Base-by-base conservation (phyloP, 768 basidiomycete species). In the Rhodotorula graminis region DNA sequence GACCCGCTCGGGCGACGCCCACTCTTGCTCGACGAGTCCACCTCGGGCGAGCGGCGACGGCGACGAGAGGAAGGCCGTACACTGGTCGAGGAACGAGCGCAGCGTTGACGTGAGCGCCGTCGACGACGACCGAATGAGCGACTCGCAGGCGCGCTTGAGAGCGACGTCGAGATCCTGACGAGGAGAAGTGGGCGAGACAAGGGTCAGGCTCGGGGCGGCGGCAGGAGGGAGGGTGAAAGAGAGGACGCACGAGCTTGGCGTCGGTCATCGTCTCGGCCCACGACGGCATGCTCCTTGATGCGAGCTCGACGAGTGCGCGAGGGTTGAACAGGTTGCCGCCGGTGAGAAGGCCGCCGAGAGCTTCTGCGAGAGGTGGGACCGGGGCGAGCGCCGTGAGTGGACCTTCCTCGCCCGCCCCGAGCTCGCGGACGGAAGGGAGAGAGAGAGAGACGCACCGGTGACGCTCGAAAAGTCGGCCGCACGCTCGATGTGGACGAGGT, bases 81-180 rank as follows among this genome's bases (percentile, higher is more conserved):
- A 84, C 56, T 84, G 67, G 55, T 87, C 85, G 2, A 87, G 82
- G 87, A 91, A 94, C 29, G 82, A 78, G 46, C 84, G 86, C 27
- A 93, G 80, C 0, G 89, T 85, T 8, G 83, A 82, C 55, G 87
- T 87, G 37, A 90, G 84, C 0, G 83, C 80, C 52, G 84, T 82
- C 15, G 88, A 84, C 72, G 88, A 88, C 23, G 85, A 81, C 7
- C 84, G 81, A 69, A 98, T 95, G 50, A 92, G 85, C 53, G 88
- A 87, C 82, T 95, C 92, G 82, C 94, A 98, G 0, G 88, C 89
- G 27, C 84, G 84, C 78, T 92, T 91, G 42, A 97, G 86, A 44
- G 89, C 90, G 61, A 88, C 85, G 81, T 97, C 95, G 76, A 96
- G 89, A 70, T 88, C 89, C 91, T 94, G 80, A 40, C 37, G 11